Conservation (phyloP, 1,284 basidiomycete genomes). For the Schizophyllum amplum region DNA sequence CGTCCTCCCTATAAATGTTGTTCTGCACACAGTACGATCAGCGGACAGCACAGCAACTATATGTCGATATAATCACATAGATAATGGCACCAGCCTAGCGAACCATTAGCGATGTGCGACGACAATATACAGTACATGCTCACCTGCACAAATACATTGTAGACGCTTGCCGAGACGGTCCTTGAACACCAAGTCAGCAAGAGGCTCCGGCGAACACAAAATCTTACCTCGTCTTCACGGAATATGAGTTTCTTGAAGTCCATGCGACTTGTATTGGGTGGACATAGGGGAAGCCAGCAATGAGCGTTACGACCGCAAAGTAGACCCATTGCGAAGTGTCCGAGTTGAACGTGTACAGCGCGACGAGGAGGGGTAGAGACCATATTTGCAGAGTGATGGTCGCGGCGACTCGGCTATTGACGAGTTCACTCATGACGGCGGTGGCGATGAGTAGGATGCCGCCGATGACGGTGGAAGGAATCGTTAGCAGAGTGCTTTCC, state of each 20-base stretch:
- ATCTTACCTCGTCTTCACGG: conserved; percentile 38
- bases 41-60: too few relatives aligned
- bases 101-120: too few relatives aligned
- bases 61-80: conserved; percentile 1
- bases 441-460: conserved; percentile 34
- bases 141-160: conserved; percentile 62
- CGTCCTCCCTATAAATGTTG: conserved; percentile 38
- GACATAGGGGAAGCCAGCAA: conserved; percentile 43
- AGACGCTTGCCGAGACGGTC: conserved; percentile 47
- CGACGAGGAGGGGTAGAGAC: conserved; percentile 51
- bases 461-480: conserved; percentile 39
- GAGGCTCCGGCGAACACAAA: neutral
- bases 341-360: conserved; percentile 44
- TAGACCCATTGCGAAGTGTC: conserved; percentile 54
- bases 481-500: conserved; percentile 41
- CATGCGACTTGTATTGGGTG: conserved; percentile 49
- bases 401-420: conserved; percentile 46
- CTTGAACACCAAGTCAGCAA: conserved; percentile 17
- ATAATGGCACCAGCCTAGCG: neutral
- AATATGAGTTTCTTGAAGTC: conserved; percentile 53
- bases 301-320: conserved; percentile 45
- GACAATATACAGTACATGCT: conserved; percentile 40
- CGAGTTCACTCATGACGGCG: conserved; percentile 44
- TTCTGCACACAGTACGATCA: conserved; percentile 23
- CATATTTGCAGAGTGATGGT: conserved; percentile 52